A percentile compares a stretch with the other conserved stretches of the same genome.
Conservation (phyloP, 2,329 filamentous ascomycete species). For the Aspergillus brasiliensis region DNA sequence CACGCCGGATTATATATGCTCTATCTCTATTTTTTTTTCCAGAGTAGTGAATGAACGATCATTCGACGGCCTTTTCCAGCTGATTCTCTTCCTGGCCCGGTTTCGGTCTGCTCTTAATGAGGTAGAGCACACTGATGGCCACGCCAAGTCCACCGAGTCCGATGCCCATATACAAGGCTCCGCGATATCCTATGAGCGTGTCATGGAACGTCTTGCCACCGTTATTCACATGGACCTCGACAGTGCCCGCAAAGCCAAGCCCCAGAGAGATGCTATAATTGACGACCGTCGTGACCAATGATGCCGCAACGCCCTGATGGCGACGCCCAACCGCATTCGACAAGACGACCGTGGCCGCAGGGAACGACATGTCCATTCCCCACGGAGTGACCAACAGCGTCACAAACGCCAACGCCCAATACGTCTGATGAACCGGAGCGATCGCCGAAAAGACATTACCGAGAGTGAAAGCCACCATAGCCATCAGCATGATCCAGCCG, state of each 20-base stretch:
- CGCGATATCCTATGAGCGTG: slow-evolving; percentile 42
- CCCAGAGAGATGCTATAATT: slow-evolving; percentile 70
- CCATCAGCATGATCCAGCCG: slow-evolving; percentile 25
- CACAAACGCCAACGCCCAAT: slow-evolving; percentile 67
- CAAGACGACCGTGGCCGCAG: slow-evolving; percentile 63
- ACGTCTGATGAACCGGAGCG: slow-evolving; percentile 58
- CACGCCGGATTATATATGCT: neutral
- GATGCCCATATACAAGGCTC: slow-evolving; percentile 46
- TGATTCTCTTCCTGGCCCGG: neutral
- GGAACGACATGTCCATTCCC: slow-evolving; percentile 69
- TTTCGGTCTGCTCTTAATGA: neutral
- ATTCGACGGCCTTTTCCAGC: neutral
- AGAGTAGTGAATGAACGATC: neutral
- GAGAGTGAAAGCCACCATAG: slow-evolving; percentile 43
- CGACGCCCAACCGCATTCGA: slow-evolving; percentile 53
- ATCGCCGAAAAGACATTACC: slow-evolving; percentile 47
- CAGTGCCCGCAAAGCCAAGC: slow-evolving; percentile 66
- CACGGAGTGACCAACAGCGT: slow-evolving; percentile 60
- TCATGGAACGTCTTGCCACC: slow-evolving; percentile 39
- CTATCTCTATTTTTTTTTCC: neutral
- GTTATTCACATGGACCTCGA: slow-evolving; percentile 54
- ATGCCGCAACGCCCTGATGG: slow-evolving; percentile 56
- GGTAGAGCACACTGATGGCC: slow-evolving; percentile 20
- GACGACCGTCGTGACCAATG: slow-evolving; percentile 64
- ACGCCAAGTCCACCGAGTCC: slow-evolving; percentile 35